Percentiles rank a stretch among this genome's conserved stretches.
Evolutionary conservation across 2,329 filamentous ascomycete genomes (phyloP).

Genomic region (Alternaria longipes): DNA sequence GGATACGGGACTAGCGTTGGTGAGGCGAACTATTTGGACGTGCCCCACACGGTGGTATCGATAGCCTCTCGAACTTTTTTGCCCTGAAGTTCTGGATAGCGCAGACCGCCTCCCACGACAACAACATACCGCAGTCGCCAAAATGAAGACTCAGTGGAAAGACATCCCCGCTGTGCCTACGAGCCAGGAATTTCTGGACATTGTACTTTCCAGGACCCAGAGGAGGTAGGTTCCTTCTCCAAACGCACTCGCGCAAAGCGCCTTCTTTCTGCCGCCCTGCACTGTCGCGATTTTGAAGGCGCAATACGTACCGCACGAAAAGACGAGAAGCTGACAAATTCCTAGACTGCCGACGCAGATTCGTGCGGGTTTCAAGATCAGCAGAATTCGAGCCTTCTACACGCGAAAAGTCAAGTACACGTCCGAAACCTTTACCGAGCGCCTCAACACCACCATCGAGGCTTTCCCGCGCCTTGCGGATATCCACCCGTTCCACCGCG

Average conservation of each 20-base stretch:
- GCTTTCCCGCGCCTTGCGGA: constrained; percentile 89
- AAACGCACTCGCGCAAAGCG: constrained; percentile 5
- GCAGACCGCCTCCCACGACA: constrained; percentile 28
- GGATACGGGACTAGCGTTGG: constrained; percentile 12
- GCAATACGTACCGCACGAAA: background rate
- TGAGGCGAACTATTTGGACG: constrained; percentile 20
- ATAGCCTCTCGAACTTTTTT: constrained; percentile 26
- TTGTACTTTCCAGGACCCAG: constrained; percentile 79
- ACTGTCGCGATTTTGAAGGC: constrained; percentile 71
- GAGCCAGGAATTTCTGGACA: constrained; percentile 95
- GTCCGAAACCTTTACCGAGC: constrained; percentile 94
- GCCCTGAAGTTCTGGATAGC: constrained; percentile 19
- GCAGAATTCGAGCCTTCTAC: constrained; percentile 94
- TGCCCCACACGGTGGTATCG: constrained; percentile 19
- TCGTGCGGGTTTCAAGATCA: constrained; percentile 93
- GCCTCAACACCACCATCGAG: constrained; percentile 88
- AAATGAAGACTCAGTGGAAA: constrained; percentile 54
- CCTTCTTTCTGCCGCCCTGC: constrained; percentile 24
- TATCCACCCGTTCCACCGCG: constrained; percentile 91
- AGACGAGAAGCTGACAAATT: constrained; percentile 2
- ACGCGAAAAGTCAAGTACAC: constrained; percentile 95
- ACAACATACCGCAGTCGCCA: constrained; percentile 30
- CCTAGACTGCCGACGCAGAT: constrained; percentile 90
- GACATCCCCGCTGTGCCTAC: constrained; percentile 89
- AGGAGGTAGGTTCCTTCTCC: constrained; percentile 21